Conservation (phyloP, 352 stramenopile species). For the Thalassiosira mediterranea region DNA sequence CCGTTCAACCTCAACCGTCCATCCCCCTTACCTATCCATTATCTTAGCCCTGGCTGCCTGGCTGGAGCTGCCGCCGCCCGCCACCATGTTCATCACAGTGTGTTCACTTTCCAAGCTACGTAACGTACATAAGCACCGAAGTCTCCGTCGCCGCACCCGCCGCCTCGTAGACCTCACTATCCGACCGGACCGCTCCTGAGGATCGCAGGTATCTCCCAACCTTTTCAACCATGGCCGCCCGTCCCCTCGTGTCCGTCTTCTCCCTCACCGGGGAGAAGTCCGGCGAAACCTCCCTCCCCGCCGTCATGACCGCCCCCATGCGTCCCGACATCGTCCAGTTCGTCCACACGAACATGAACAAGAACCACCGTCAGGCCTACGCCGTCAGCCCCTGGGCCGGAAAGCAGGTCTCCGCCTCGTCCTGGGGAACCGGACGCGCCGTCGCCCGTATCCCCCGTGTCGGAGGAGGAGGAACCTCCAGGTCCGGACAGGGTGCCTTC, state of each 20-base stretch:
- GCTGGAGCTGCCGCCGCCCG: no score
- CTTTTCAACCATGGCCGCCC: slow-evolving; percentile 87
- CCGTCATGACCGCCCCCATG: slow-evolving; percentile 97
- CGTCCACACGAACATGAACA: slow-evolving; percentile 99
- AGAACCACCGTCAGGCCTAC: slow-evolving; percentile 99
- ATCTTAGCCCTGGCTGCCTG: no score
- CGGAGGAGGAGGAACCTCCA: slow-evolving; percentile 95
- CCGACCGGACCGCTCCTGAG: slow-evolving; percentile 64
- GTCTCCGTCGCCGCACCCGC: no score
- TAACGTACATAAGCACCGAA: no score
- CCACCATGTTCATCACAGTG: no score
- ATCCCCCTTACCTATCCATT: no score
- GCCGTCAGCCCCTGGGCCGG: slow-evolving; percentile 94
- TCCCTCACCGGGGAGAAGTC: slow-evolving; percentile 87
- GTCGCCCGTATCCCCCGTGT: slow-evolving; percentile 99
- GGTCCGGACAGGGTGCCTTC: slow-evolving; percentile 98
- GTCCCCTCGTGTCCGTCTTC: slow-evolving; percentile 95
- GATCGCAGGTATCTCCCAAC: slow-evolving; percentile 54
- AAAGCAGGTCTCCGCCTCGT: slow-evolving; percentile 96
- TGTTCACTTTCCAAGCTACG: no score
- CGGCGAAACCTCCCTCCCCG: slow-evolving; percentile 91
- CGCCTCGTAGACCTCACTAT: no score
- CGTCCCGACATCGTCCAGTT: slow-evolving; percentile 98
- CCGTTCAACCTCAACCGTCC: no score
- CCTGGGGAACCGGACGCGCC: slow-evolving; percentile 98